phyloP scores from a whole-genome alignment of 2,329 filamentous ascomycete genomes.

The Mollisiaceae sp. region DNA sequence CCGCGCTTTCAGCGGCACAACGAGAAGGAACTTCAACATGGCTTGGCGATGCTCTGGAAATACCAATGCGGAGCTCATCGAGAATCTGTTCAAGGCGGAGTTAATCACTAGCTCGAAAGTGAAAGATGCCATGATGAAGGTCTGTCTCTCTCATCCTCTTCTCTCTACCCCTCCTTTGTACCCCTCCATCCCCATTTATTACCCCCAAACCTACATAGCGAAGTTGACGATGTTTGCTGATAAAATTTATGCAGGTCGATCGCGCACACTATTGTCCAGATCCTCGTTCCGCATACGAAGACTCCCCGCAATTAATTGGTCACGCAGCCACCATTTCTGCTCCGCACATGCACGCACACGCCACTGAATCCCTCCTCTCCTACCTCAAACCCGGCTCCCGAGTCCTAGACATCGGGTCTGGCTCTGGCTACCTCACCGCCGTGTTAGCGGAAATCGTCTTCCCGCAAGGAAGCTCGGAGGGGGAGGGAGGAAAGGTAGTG shows the following conservation, averaged over 20 bases:
- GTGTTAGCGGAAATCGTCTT: constrained; percentile 70
- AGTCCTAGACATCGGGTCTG: constrained; percentile 76
- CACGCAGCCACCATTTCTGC: constrained; percentile 72
- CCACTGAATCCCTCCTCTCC: constrained; percentile 65
- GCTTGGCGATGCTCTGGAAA: constrained; percentile 85
- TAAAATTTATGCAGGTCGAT: constrained; percentile 67
- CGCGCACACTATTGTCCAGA: constrained; percentile 81
- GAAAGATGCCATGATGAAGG: constrained; percentile 78
- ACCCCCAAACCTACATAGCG: too few species aligned
- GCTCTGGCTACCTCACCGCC: constrained; percentile 85
- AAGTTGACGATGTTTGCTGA: constrained; percentile 17
- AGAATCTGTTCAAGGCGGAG: constrained; percentile 74
- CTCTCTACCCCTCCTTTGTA: constrained; percentile 14
- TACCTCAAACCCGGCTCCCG: constrained; percentile 56
- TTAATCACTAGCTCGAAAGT: constrained; percentile 77
- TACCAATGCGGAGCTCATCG: constrained; percentile 75
- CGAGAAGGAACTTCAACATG: constrained; percentile 69
- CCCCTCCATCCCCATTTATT: background rate
- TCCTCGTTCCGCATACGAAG: constrained; percentile 72
- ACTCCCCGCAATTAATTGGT: constrained; percentile 73
- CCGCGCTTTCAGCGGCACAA: constrained; percentile 16
- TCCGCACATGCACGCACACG: constrained; percentile 74
- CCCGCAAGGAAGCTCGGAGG: constrained; percentile 15
- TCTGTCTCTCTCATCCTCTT: constrained; percentile 44
- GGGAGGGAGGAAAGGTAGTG: constrained; percentile 55